These are phyloP conservation scores for Nidularia pulvinata DNA, from an alignment of 768 basidiomycete genomes.

Conservation along the genomic window DNA sequence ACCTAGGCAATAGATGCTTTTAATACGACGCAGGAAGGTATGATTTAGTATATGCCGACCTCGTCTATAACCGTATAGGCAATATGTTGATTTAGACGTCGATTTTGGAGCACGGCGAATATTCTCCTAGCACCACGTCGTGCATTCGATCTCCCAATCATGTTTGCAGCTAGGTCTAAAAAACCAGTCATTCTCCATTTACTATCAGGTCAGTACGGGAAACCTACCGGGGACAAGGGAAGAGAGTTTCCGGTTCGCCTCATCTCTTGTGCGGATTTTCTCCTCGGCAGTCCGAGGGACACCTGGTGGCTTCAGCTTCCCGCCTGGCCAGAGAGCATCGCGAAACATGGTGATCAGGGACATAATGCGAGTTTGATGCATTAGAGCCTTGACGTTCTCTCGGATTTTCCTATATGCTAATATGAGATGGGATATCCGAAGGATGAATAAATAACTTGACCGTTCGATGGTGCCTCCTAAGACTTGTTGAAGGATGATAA, in stretches of 20 bases:
- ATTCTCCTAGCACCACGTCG: slow-evolving; percentile 90
- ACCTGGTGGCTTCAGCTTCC: slow-evolving; percentile 59
- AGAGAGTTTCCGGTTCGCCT: slow-evolving; percentile 89
- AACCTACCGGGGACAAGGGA: slow-evolving; percentile 84
- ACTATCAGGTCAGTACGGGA: background rate
- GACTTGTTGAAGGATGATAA: slow-evolving; percentile 95
- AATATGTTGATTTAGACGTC: slow-evolving; percentile 93
- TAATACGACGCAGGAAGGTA: background rate
- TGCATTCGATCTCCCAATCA: slow-evolving; percentile 98
- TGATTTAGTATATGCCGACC: slow-evolving; percentile 38
- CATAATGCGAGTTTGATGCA: slow-evolving; percentile 74
- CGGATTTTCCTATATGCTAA: slow-evolving; percentile 71
- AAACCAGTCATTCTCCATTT: slow-evolving; percentile 1
- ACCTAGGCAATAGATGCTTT: slow-evolving; percentile 30
- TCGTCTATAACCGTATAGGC: slow-evolving; percentile 89
- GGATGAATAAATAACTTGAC: slow-evolving; percentile 37
- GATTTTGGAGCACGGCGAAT: slow-evolving; percentile 93
- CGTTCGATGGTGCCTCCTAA: slow-evolving; percentile 95
- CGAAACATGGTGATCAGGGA: slow-evolving; percentile 66
- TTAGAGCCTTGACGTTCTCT: slow-evolving; percentile 64
- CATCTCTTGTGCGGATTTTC: slow-evolving; percentile 76
- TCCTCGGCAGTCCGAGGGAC: slow-evolving; percentile 79
- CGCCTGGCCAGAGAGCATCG: slow-evolving; percentile 85
- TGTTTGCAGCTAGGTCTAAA: slow-evolving; percentile 91
- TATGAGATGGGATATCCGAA: slow-evolving; percentile 2